phyloP scores from a whole-genome alignment of 108 stramenopile genomes.

The Nitzschia inconspicua region DNA sequence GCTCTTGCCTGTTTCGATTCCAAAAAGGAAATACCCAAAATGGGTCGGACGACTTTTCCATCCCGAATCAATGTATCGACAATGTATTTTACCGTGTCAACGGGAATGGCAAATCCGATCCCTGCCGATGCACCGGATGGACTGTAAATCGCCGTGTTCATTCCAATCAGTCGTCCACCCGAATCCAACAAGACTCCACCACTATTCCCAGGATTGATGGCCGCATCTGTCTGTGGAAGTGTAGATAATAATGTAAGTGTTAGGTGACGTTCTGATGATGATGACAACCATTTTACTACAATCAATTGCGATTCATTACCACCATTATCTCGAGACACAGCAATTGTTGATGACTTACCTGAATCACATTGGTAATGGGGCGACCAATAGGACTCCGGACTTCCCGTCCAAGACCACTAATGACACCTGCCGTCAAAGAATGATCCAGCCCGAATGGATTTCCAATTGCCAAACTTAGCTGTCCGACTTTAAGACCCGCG shows the following conservation, averaged over 20 bases:
- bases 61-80: slow-evolving; percentile 78
- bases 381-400: slow-evolving; percentile 83
- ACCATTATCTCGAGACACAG: too few relatives aligned
- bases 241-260: not conserved
- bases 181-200: slow-evolving; percentile 84
- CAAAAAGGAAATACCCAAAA: slow-evolving; percentile 86
- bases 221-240: slow-evolving; percentile 71
- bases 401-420: slow-evolving; percentile 76
- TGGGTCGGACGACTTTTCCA: slow-evolving; percentile 84
- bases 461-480: slow-evolving; percentile 83
- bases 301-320: too few relatives aligned
- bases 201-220: slow-evolving; percentile 79
- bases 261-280: too few relatives aligned
- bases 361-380: slow-evolving; percentile 95
- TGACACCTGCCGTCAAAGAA: slow-evolving; percentile 74
- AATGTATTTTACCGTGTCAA: slow-evolving; percentile 79
- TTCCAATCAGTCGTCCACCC: slow-evolving; percentile 81
- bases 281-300: too few relatives aligned
- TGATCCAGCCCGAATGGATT: slow-evolving; percentile 97
- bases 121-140: slow-evolving; percentile 86
- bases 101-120: slow-evolving; percentile 94
- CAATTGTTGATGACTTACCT: slow-evolving; percentile 17
- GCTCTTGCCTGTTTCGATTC: slow-evolving; percentile 84
- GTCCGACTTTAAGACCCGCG: slow-evolving; percentile 62
- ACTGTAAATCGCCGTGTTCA: slow-evolving; percentile 94